A percentile compares a stretch with the other conserved stretches of the same genome.
phyloP scores from a whole-genome alignment of 306 rosid genomes.

The Citrullus colocynthis region DNA sequence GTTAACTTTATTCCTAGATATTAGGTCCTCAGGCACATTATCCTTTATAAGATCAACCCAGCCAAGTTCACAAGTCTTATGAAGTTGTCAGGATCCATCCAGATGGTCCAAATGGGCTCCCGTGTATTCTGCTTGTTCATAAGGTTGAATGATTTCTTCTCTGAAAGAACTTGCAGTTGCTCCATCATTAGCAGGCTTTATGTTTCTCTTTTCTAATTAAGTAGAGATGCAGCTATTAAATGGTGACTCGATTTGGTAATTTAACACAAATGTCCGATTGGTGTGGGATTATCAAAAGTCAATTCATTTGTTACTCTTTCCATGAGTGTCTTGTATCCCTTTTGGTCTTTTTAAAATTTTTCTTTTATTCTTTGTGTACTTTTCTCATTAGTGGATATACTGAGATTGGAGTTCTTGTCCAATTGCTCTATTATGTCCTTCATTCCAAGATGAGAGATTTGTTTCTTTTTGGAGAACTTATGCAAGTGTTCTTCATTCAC shows the following conservation, averaged over 20 bases:
- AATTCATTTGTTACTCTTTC: neutral
- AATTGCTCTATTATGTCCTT: neutral
- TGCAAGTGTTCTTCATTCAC: neutral
- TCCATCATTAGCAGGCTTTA: neutral
- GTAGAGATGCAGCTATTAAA: neutral
- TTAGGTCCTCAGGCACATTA: neutral
- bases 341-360: neutral
- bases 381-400: neutral
- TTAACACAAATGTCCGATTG: neutral
- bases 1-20: neutral
- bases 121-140: neutral
- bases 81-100: neutral
- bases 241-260: neutral
- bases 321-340: neutral
- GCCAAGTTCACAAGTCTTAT: neutral
- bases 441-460: neutral
- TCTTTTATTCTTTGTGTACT: neutral
- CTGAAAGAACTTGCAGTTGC: neutral
- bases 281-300: neutral
- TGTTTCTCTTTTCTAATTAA: neutral
- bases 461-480: constrained; percentile 5
- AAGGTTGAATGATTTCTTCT: neutral
- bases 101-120: no score
- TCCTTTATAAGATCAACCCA: neutral
- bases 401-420: neutral